These are phyloP conservation scores for Aurinia saxatilis DNA, from an alignment of 345 rosid species.

Conservation along the genomic window DNA sequence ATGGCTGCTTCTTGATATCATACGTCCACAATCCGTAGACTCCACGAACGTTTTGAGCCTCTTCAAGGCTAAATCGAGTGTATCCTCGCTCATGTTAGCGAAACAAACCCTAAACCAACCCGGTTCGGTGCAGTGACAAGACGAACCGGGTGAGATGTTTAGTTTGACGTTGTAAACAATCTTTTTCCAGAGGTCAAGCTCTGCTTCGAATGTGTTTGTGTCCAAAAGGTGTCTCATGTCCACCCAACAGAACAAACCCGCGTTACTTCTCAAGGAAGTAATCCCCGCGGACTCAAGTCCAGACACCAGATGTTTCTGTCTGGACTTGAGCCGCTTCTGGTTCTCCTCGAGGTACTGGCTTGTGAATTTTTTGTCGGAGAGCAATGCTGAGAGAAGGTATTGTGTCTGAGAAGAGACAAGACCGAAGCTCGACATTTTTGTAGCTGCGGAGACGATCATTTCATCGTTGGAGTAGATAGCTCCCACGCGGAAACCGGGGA, in stretches of 20 bases:
- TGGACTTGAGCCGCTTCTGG: constrained; percentile 42
- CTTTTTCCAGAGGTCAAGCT: constrained; percentile 68
- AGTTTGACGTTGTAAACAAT: constrained; percentile 62
- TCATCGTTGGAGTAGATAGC: constrained; percentile 74
- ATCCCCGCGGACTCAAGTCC: constrained; percentile 63
- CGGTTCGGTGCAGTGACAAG: constrained; percentile 74
- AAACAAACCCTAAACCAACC: constrained; percentile 78
- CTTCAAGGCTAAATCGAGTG: constrained; percentile 51
- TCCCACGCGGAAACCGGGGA: constrained; percentile 83
- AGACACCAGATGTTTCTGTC: constrained; percentile 45
- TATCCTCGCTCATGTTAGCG: constrained; percentile 68
- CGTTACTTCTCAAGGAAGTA: constrained; percentile 51
- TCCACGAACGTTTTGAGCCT: constrained; percentile 51
- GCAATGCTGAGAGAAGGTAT: constrained; percentile 53
- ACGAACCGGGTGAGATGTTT: constrained; percentile 65
- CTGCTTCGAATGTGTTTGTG: constrained; percentile 69
- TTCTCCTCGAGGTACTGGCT: constrained; percentile 51
- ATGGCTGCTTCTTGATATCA: constrained; percentile 38
- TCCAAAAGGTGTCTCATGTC: constrained; percentile 68
- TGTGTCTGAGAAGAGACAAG: constrained; percentile 80
- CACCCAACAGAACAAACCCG: constrained; percentile 81
- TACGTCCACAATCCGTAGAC: constrained; percentile 19
- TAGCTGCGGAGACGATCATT: constrained; percentile 59
- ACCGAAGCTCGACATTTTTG: constrained; percentile 88
- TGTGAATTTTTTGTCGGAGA: constrained; percentile 69